These are phyloP conservation scores for Plectranthus barbatus DNA, from an alignment of 257 asterid genomes.

Conservation along the genomic window DNA sequence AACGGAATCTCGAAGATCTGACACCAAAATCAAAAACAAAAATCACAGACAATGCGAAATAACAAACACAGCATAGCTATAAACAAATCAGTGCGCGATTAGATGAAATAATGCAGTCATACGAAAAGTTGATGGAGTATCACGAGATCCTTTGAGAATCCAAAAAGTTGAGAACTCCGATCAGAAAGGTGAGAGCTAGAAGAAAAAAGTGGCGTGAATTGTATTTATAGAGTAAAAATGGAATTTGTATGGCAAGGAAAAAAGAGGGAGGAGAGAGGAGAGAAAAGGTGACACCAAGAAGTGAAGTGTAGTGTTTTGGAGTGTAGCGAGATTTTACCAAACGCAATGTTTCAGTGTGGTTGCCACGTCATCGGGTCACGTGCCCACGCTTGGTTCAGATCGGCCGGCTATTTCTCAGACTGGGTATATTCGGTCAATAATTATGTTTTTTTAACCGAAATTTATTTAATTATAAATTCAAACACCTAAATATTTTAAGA, in stretches of 20 bases:
- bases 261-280: not conserved
- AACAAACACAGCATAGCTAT: not conserved
- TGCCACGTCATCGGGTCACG: slow-evolving; percentile 8
- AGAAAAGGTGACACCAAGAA: slow-evolving; percentile 13
- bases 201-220: not conserved
- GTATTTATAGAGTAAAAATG: not conserved
- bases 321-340: not conserved
- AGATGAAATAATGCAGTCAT: slow-evolving; percentile 13
- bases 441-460: not conserved
- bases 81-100: not conserved
- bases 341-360: not conserved
- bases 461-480: too few relatives aligned
- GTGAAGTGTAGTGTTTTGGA: slow-evolving; percentile 4
- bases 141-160: slow-evolving; percentile 10
- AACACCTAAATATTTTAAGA: too few relatives aligned
- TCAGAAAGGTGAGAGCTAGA: not conserved
- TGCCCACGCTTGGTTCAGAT: not conserved
- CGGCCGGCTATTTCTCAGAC: slow-evolving; percentile 8
- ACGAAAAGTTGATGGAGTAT: slow-evolving; percentile 11
- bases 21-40: not conserved
- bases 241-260: slow-evolving; percentile 1
- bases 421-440: not conserved
- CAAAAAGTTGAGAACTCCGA: not conserved
- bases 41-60: not conserved
- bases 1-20: slow-evolving; percentile 33